Evolutionary conservation across 768 basidiomycete species (phyloP).

Genomic region (Russula sp.): DNA sequence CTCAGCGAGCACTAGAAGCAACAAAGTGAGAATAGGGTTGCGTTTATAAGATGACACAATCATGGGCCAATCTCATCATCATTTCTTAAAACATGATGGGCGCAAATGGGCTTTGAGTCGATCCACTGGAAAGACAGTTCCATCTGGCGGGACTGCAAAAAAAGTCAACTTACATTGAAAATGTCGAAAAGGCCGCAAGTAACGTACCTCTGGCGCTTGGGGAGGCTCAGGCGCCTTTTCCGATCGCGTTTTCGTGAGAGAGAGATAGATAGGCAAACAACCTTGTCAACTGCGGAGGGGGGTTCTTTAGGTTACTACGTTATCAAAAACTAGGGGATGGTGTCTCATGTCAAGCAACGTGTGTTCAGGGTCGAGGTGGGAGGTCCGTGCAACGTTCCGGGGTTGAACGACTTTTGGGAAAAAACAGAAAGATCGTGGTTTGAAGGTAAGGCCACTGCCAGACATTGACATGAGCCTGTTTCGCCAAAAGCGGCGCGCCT

Average conservation of each 20-base stretch:
- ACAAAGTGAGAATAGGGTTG: constrained; percentile 1
- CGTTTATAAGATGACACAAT: constrained; percentile 2
- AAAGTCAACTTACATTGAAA: not conserved
- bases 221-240: not conserved
- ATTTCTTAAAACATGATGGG: not conserved
- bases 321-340: not conserved
- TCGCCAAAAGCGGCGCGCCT: not conserved
- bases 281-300: no score
- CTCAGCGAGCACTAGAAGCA: constrained; percentile 3
- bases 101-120: not conserved
- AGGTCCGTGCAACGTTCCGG: not conserved
- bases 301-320: not conserved
- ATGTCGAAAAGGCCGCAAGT: constrained; percentile 5
- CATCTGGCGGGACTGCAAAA: not conserved
- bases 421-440: not conserved
- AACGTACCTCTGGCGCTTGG: not conserved
- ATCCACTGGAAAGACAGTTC: not conserved
- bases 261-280: no score
- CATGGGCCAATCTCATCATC: constrained; percentile 9
- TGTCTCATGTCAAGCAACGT: constrained; percentile 2
- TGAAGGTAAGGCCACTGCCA: no score
- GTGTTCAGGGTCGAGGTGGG: not conserved
- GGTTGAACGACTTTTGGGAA: not conserved
- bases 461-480: not conserved
- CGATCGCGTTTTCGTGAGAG: not conserved